phyloP scores from a whole-genome alignment of 208 protist species.

The Acanthamoeba royreba region DNA sequence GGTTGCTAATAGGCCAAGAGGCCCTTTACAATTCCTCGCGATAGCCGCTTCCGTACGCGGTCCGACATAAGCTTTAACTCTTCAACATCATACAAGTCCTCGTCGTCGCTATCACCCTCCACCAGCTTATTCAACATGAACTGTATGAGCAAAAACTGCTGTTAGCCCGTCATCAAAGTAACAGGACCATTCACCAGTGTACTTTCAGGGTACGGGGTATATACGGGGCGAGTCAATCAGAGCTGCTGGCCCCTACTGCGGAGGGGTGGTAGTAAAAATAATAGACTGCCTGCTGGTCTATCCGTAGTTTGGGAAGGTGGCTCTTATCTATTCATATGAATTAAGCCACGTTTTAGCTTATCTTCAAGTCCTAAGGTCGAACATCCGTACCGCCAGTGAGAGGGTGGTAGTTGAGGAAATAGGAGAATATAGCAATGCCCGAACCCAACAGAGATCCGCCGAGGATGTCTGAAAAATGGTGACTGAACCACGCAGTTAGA shows the following conservation, averaged over 20 bases:
- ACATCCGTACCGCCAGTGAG: not conserved
- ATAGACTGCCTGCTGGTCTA: not conserved
- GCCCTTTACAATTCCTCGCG: no score
- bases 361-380: not conserved
- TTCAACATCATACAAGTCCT: not conserved
- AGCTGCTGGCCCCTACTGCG: not conserved
- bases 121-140: not conserved
- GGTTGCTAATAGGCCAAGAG: no score
- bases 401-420: constrained; percentile 14
- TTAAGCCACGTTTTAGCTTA: not conserved
- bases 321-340: not conserved
- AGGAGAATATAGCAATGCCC: not conserved
- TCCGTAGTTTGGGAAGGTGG: not conserved
- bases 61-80: not conserved
- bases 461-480: not conserved
- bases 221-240: not conserved
- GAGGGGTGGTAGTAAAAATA: not conserved
- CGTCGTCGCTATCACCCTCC: not conserved
- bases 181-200: not conserved
- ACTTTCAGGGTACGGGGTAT: not conserved
- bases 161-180: not conserved
- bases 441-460: not conserved
- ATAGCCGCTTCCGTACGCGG: no score
- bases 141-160: not conserved
- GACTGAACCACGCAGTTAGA: not conserved